These are phyloP conservation scores for Diaporthe sp. DNA, from an alignment of 2,329 filamentous ascomycete species.

Conservation along the genomic window DNA sequence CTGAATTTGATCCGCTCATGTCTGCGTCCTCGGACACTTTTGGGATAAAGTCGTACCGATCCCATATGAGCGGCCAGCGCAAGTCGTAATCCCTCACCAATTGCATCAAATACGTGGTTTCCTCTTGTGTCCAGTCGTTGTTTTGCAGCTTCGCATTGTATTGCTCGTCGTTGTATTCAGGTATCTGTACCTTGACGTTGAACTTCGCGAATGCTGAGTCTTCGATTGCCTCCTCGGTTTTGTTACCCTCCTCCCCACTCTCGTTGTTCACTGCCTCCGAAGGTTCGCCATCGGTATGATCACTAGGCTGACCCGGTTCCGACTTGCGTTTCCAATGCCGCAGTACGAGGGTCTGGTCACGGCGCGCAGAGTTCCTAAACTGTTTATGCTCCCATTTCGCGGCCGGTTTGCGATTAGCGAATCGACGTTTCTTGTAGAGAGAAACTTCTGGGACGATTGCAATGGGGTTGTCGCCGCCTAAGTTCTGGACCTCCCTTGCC, in stretches of 20 bases:
- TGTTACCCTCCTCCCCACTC: constrained; percentile 41
- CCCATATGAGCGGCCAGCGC: constrained; percentile 91
- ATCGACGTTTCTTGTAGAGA: constrained; percentile 68
- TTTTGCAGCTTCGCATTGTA: constrained; percentile 81
- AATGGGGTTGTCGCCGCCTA: constrained; percentile 74
- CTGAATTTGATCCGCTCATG: constrained; percentile 59
- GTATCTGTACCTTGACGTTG: constrained; percentile 82
- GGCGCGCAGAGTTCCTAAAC: constrained; percentile 82
- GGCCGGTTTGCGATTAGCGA: constrained; percentile 65
- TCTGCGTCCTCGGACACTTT: constrained; percentile 56
- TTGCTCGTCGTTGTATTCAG: constrained; percentile 87
- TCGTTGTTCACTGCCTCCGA: constrained; percentile 47
- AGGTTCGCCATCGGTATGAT: constrained; percentile 42
- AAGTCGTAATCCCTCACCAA: constrained; percentile 83
- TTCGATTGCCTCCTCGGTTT: constrained; percentile 51
- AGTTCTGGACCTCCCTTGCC: constrained; percentile 72
- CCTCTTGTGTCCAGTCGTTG: constrained; percentile 87
- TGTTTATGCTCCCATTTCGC: constrained; percentile 73
- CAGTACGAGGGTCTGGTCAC: constrained; percentile 74
- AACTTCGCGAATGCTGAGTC: constrained; percentile 84
- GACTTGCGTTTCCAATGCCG: constrained; percentile 83
- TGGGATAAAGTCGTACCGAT: constrained; percentile 84
- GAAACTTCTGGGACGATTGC: constrained; percentile 71
- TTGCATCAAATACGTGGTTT: constrained; percentile 90
- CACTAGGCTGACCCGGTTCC: constrained; percentile 49